These are phyloP conservation scores for Pyrenula massariospora DNA, from an alignment of 495 filamentous ascomycete genomes.

Conservation along the genomic window DNA sequence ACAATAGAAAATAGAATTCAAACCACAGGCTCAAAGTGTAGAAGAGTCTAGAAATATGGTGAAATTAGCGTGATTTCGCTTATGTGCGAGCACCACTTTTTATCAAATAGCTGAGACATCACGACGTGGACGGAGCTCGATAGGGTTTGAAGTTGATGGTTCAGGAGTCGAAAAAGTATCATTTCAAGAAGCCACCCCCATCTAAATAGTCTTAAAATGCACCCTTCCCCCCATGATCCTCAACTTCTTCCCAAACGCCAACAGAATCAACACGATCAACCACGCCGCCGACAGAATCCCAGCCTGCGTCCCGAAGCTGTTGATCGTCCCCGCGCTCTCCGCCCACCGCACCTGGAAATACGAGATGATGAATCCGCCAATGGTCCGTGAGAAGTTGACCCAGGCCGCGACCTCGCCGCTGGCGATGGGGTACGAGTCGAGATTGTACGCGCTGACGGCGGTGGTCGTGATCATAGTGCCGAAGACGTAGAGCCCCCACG, in stretches of 20 bases:
- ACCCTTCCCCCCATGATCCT: slow-evolving; percentile 5
- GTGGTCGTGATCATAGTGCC: slow-evolving; percentile 57
- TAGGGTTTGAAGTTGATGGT: too few relatives aligned
- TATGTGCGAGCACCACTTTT: too few relatives aligned
- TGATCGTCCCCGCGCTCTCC: slow-evolving; percentile 13
- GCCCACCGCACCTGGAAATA: slow-evolving; percentile 38
- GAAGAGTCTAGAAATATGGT: too few relatives aligned
- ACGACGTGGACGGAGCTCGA: too few relatives aligned
- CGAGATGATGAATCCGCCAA: slow-evolving; percentile 36
- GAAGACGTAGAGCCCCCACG: slow-evolving; percentile 43
- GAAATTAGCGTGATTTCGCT: too few relatives aligned
- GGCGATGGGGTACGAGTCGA: slow-evolving; percentile 47
- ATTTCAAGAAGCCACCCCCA: too few relatives aligned
- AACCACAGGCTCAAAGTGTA: too few relatives aligned
- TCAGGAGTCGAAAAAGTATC: too few relatives aligned
- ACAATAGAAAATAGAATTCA: too few relatives aligned
- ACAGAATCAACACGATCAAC: slow-evolving; percentile 26
- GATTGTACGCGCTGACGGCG: slow-evolving; percentile 45
- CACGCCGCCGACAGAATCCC: slow-evolving; percentile 28
- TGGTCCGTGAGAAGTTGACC: slow-evolving; percentile 33
- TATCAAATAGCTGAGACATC: too few relatives aligned
- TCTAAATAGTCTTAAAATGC: neutral
- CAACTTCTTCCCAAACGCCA: slow-evolving; percentile 32
- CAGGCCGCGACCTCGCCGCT: slow-evolving; percentile 44
- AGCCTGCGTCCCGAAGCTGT: slow-evolving; percentile 38